Base-by-base conservation (phyloP, 257 asterid genomes). In the Cynanchum wilfordii region DNA sequence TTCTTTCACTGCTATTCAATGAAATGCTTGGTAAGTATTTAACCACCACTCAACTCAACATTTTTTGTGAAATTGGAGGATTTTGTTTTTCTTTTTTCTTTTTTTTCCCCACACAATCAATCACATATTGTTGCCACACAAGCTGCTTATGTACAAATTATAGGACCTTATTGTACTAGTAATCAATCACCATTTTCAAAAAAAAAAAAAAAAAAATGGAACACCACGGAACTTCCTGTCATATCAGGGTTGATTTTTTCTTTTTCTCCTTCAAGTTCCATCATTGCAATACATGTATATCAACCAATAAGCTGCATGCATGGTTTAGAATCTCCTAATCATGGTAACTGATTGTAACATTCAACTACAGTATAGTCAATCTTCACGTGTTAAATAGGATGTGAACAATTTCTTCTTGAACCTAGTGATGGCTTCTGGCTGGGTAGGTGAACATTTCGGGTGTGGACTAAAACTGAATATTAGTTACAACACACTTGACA, bases 361-460 rank as follows among this genome's bases (percentile, higher is more conserved):
- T 50, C 15, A 2, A 16, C 10, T 7, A 58, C 1, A 3, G 36
- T 10, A 2, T 11, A 58, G 4, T 5, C 57, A 52, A 19, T 19
- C 57, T 52, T 52, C n/a, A 52, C 57, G 24, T 19, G n/a, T 59
- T 27, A 27, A 12, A 57, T 10, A 3, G 13, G 33, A 2, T 29
- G 42, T 20, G 20, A 24, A 24, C 17, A 57, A 1, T 24, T 22
- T 22, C 17, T 57, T 10, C 59, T 7, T 7, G 60, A 55, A 15
- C 60, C 29, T n/a, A n/a, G 60, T 1, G 60, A 52, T 52, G 22
- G 58, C n/a, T 17, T 27, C 15, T 16, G 12, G 38, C 13, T 9
- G n/a, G 7, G n/a, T 0, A 27, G 7, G 47, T 0, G 19, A 9
- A 36, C 98, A 90, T 86, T 86, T 33, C 38, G 0, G 6, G 38